Base-by-base conservation (phyloP, 2,329 filamentous ascomycete genomes). In the Fusarium anthophilum region DNA sequence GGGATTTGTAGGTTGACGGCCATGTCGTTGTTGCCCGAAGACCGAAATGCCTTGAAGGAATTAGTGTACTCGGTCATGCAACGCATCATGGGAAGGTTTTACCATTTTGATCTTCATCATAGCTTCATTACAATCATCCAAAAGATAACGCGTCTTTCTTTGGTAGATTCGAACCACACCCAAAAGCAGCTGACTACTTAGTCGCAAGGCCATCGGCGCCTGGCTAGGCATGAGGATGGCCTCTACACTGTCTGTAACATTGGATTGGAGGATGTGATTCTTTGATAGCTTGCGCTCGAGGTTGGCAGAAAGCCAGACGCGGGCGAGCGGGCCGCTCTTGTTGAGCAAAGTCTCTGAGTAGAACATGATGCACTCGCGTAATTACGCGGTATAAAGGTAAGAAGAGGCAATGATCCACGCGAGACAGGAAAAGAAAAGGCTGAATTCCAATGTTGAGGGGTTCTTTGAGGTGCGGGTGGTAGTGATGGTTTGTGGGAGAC, bases 31-130 rank as follows among this genome's bases (percentile, higher is more conserved):
- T 98, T 98, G 75, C 96, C 96, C 54, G 91, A 94, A 26, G 96
- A 94, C 69, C 95, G 93, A 85, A 98, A 99, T 47, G 96, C 96
- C 96, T 98, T 98, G 69, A 5, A 48, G 72, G 60, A 64, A 85
- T 82, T 86, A 79, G 77, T 51, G 61, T 53, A 26, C 47, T 18
- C n/a, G 24, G 41, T 58, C 45, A 56, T 37, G 30, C 32, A 24
- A 59, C 51, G 56, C 41, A 51, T 50, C 38, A 41, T 30, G 20
- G 17, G 10, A 38, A 41, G 22, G 38, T 53, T 87, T 45, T 85
- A 98, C 96, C 95, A 98, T 97, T 82, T 98, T 98, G 79, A 99
- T 98, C 86, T 98, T 98, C 88, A 97, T 92, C 75, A 99, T 87
- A 44, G 96, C 96, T 84, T 99, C 96, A 79, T 97, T 98, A 85